These are phyloP conservation scores for Aspergillus cristatus DNA, from an alignment of 495 filamentous ascomycete species.

Conservation along the genomic window DNA sequence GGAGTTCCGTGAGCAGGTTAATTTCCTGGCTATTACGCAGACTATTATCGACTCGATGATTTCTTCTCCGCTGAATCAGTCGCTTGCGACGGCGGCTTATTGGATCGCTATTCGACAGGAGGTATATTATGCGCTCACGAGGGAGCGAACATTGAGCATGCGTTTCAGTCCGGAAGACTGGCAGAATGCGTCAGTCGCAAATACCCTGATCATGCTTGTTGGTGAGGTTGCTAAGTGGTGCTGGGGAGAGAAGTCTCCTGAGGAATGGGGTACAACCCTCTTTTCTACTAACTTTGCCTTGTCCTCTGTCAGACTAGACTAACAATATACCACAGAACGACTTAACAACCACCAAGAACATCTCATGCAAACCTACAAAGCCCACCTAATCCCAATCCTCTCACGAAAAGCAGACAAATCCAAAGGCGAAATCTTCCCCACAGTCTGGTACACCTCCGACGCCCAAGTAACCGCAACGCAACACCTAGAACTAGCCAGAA, in stretches of 20 bases:
- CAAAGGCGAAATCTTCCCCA: conserved; percentile 19
- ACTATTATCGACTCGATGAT: conserved; percentile 18
- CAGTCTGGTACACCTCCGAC: conserved; percentile 16
- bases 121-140: conserved; percentile 17
- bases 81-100: conserved; percentile 15
- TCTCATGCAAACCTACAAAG: conserved; percentile 5
- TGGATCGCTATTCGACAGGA: conserved; percentile 22
- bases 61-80: conserved; percentile 9
- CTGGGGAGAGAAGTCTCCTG: conserved; percentile 8
- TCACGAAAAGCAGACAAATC: conserved; percentile 10
- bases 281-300: not conserved
- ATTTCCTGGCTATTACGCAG: conserved; percentile 17
- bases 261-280: conserved; percentile 12
- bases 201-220: conserved; percentile 14
- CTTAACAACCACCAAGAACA: conserved; percentile 10
- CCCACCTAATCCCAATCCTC: conserved; percentile 15
- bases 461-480: conserved; percentile 15
- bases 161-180: conserved; percentile 7
- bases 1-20: conserved; percentile 7
- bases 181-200: conserved; percentile 10
- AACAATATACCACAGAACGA: conserved; percentile 6
- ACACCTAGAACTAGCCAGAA: conserved; percentile 14
- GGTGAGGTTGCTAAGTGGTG: conserved; percentile 19
- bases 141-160: conserved; percentile 10
- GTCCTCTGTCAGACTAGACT: no score